Base-by-base conservation (phyloP, 208 protist genomes). In the Strigomonas galati region DNA sequence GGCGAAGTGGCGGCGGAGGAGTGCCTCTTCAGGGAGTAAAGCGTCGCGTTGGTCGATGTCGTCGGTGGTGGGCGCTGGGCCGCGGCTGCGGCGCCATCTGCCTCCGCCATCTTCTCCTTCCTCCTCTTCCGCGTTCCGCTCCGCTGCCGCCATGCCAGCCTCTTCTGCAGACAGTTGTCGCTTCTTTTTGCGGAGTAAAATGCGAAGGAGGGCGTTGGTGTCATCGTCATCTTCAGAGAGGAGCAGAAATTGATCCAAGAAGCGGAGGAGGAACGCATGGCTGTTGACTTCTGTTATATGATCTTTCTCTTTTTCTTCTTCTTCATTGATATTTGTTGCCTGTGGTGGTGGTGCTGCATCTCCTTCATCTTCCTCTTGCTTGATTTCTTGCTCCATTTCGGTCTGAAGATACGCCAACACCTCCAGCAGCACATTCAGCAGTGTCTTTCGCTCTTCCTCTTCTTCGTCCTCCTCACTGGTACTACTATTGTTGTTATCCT, bases 231-330 rank as follows among this genome's bases (percentile, higher is more conserved):
- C 88, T 14, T 79, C 81, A 15, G 88, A 70, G 12, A 90, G 66
- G 46, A 90, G 70, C 12, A 78, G 69, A 53, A 95, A 92, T 56
- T 95, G 81, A 65, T 95, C 89, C 43, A 95, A 66, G 1, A 90
- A 77, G 24, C 81, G 79, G 19, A 78, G 76, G 26, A 95, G 70
- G 14, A 92, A 43, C 43, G 66, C 12, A 14, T 52, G 30, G 15
- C 72, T 73, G 4, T 69, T 65, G 51, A 17, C 27, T 21, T 53
- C 53, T 37, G 24, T 30, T 56, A 27, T 32, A 5, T 60, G 17
- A 14, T 57, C 66, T 1, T 21, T 37, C 43, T 51, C 32, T 30
- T 14, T 44, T 0, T 48, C 54, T 2, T 26, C 69, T 10, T 49
- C 64, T 35, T 40, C 64, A 23, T 37, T 2, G 6, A 44, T 14